Evolutionary conservation across 208 protist genomes (phyloP).

Genomic region (Lotmaria passim): DNA sequence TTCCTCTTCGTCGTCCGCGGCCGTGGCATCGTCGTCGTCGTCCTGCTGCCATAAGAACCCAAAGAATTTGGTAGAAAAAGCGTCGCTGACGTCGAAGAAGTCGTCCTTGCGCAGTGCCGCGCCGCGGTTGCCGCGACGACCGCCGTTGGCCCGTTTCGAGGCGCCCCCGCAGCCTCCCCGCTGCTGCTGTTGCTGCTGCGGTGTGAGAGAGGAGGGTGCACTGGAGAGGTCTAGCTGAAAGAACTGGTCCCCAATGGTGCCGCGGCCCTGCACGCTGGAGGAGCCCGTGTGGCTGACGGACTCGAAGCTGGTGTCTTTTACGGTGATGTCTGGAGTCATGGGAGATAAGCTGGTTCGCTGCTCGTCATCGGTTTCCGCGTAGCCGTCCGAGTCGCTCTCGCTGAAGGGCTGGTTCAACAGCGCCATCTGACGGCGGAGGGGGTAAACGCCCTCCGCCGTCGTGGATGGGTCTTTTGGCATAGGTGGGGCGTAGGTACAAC

Average conservation of each 20-base stretch:
- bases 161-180: not conserved
- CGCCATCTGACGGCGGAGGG: conserved; percentile 13
- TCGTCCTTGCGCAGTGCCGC: conserved; percentile 37
- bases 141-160: not conserved
- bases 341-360: conserved; percentile 7
- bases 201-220: not conserved
- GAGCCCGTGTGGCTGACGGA: conserved; percentile 1
- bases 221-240: conserved; percentile 25
- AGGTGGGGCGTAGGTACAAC: conserved; percentile 78
- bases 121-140: conserved; percentile 17
- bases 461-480: conserved; percentile 67
- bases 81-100: conserved; percentile 50
- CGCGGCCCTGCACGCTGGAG: not conserved
- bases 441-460: conserved; percentile 39
- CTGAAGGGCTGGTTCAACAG: conserved; percentile 26
- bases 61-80: conserved; percentile 69
- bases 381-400: conserved; percentile 17
- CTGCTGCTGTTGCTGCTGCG: conserved; percentile 8
- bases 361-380: conserved; percentile 13
- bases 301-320: not conserved
- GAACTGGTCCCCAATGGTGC: conserved; percentile 20
- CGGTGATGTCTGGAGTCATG: not conserved
- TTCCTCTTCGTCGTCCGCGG: not conserved
- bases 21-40: conserved; percentile 19
- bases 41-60: conserved; percentile 43